Evolutionary conservation across 768 basidiomycete genomes (phyloP), one percentile per base, ranked within the genome.

Genomic region (Podaxis pistillaris): DNA sequence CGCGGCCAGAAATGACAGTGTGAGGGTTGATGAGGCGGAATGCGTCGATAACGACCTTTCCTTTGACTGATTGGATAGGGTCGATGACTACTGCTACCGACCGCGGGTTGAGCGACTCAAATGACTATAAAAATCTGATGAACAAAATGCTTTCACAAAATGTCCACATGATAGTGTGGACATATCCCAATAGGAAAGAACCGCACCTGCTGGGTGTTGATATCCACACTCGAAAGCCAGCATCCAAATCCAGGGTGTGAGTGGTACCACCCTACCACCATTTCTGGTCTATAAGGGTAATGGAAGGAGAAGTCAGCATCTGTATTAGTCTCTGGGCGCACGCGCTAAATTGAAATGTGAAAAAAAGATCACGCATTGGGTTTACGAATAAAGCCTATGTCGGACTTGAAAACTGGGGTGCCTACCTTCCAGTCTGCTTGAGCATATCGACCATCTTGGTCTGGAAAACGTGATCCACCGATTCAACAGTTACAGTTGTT

Each of bases 231-330:
- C 51, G 96, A 98, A 44, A 99, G 80, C 97, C 97, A 99, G 74
- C 97, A 99, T 4, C 97, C 97, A 76, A 98, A 99, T 40, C 97
- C 97, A 60, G 97, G 97, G 81, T 99, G 97, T 41, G 97, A 98
- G 76, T 99, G 97, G 72, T 99, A 99, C 97, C 97, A 99, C 3
- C 97, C 97, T 1, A 99, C 97, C 4, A 98, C 97, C 88, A 90
- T 93, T 80, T 98, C 97, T 36, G 96, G 93, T 68, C 96, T 89
- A 56, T 67, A 63, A 63, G 8, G 56, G 41, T 24, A 50, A 51
- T 36, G 9, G 30, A 26, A 56, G 30, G 24, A 4, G 24, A 41
- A 50, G 36, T 55, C 37, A 56, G 47, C 13, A 50, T 56, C 28
- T 49, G 19, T 17, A 40, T 44, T 37, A 50, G 26, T 50, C 49